Evolutionary conservation across 345 rosid species (phyloP).

Genomic region (Pelargonium nanum): DNA sequence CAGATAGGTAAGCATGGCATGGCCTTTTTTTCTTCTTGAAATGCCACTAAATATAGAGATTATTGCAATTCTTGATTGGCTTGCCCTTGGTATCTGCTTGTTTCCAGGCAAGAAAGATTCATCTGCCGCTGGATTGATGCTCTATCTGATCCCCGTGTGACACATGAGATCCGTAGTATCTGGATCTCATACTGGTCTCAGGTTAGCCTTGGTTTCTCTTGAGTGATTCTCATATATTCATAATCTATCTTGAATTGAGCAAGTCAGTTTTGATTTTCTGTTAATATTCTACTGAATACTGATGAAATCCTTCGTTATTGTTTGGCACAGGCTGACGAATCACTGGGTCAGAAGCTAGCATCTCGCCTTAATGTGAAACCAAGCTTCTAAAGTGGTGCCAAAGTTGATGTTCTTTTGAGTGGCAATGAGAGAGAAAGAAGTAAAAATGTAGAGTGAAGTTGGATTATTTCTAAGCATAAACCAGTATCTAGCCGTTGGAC

Average conservation of each 20-base stretch:
- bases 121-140: slow-evolving; percentile 65
- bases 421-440: not conserved
- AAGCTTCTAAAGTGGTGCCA: slow-evolving; percentile 2
- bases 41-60: not conserved
- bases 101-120: slow-evolving; percentile 78
- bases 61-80: not conserved
- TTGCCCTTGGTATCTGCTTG: not conserved
- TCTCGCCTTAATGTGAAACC: slow-evolving; percentile 14
- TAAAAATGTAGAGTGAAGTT: not conserved
- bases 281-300: too few relatives aligned
- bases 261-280: not conserved
- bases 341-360: slow-evolving; percentile 18
- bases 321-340: slow-evolving; percentile 14
- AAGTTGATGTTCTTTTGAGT: not conserved
- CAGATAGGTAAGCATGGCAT: slow-evolving; percentile 53
- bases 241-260: too few relatives aligned
- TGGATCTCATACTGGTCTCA: slow-evolving; percentile 88
- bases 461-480: not conserved
- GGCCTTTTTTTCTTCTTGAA: not conserved
- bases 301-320: too few relatives aligned
- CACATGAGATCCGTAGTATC: slow-evolving; percentile 71
- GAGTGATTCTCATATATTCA: not conserved
- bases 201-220: slow-evolving; percentile 24
- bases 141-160: slow-evolving; percentile 69
- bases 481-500: not conserved